phyloP scores from a whole-genome alignment of 2,329 filamentous ascomycete genomes.

The Didymella glomerata region DNA sequence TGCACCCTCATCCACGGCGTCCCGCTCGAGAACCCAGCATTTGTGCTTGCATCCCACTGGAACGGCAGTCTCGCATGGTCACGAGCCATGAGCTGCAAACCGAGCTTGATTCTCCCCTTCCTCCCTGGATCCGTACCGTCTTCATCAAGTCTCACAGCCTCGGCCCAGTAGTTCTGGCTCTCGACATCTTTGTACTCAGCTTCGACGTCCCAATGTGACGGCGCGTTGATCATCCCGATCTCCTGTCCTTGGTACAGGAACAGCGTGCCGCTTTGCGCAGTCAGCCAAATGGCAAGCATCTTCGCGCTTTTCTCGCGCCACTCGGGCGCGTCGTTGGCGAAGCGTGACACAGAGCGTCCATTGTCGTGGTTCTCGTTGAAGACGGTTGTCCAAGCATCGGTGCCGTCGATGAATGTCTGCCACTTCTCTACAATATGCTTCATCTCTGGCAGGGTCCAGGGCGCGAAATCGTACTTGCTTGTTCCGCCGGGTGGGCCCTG shows the following conservation, averaged over 20 bases:
- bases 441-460: constrained; percentile 56
- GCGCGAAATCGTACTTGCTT: constrained; percentile 42
- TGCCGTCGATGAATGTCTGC: constrained; percentile 60
- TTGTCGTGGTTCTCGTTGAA: constrained; percentile 73
- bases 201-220: constrained; percentile 58
- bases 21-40: constrained; percentile 71
- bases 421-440: constrained; percentile 54
- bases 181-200: constrained; percentile 72
- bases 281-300: constrained; percentile 62
- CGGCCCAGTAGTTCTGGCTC: constrained; percentile 53
- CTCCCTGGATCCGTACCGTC: constrained; percentile 44
- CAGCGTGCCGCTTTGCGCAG: constrained; percentile 61
- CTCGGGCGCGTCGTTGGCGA: constrained; percentile 57
- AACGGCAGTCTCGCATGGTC: constrained; percentile 78
- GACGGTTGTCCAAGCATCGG: constrained; percentile 62
- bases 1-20: constrained; percentile 77
- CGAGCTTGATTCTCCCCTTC: constrained; percentile 50
- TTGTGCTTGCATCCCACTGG: constrained; percentile 69
- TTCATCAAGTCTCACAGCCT: constrained; percentile 34
- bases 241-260: constrained; percentile 70
- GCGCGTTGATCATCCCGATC: constrained; percentile 67
- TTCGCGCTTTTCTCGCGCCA: constrained; percentile 60
- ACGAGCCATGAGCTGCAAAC: constrained; percentile 67
- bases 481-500: constrained; percentile 47
- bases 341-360: constrained; percentile 64